A percentile compares a stretch with the other conserved stretches of the same genome.
These are phyloP conservation scores for Skeletonema tropicum DNA, from an alignment of 108 stramenopile species.

Conservation along the genomic window DNA sequence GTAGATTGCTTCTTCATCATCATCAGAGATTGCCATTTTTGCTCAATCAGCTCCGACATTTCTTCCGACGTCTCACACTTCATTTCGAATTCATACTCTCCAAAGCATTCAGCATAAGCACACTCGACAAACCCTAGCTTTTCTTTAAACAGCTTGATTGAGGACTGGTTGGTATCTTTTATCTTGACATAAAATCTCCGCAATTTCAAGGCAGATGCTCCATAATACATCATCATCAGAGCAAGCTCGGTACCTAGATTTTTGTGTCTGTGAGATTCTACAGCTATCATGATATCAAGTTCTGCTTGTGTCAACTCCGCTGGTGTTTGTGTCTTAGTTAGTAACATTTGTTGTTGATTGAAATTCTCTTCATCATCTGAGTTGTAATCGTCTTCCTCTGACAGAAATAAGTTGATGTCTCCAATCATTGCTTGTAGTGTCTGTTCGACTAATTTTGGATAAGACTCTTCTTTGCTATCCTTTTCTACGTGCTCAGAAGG, in stretches of 20 bases:
- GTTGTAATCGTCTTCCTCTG: too few species aligned
- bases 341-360: too few species aligned
- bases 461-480: too few species aligned
- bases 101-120: constrained; percentile 91
- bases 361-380: too few species aligned
- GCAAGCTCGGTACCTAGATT: constrained; percentile 82
- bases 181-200: constrained; percentile 92
- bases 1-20: neutral
- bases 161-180: constrained; percentile 82
- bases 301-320: constrained; percentile 69
- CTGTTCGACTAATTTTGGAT: too few species aligned
- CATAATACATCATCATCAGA: constrained; percentile 88
- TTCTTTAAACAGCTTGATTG: constrained; percentile 74
- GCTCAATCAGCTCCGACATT: constrained; percentile 29
- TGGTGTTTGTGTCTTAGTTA: neutral
- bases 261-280: constrained; percentile 59
- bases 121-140: constrained; percentile 81
- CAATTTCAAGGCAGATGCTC: constrained; percentile 51
- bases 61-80: constrained; percentile 23
- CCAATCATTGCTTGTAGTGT: too few species aligned
- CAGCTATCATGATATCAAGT: constrained; percentile 97
- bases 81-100: constrained; percentile 86
- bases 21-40: constrained; percentile 11
- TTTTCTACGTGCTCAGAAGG: too few species aligned
- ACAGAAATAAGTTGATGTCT: too few species aligned